These are phyloP conservation scores for Delitschia confertaspora DNA, from an alignment of 495 filamentous ascomycete species.

Conservation along the genomic window DNA sequence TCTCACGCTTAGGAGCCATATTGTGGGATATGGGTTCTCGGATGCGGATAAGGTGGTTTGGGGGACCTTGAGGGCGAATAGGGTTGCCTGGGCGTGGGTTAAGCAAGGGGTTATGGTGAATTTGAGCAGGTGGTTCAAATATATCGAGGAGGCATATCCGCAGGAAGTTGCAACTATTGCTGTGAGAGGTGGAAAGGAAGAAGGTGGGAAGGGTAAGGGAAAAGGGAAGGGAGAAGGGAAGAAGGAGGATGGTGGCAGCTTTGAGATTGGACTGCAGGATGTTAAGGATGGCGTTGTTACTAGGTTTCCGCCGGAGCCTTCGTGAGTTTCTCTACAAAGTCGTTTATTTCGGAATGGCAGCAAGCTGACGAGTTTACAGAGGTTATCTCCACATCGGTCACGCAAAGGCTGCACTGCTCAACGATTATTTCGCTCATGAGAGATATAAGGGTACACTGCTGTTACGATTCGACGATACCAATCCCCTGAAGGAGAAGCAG, in stretches of 20 bases:
- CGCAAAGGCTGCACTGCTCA: conserved; percentile 83
- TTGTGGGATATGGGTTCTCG: conserved; percentile 72
- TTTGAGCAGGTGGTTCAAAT: conserved; percentile 79
- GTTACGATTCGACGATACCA: conserved; percentile 86
- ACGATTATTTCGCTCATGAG: conserved; percentile 89
- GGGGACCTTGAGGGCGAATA: conserved; percentile 76
- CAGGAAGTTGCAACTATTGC: conserved; percentile 37
- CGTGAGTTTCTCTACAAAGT: conserved; percentile 53
- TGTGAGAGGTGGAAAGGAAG: conserved; percentile 38
- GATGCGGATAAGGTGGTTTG: conserved; percentile 75
- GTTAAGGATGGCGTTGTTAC: conserved; percentile 89
- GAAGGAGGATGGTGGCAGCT: conserved; percentile 77
- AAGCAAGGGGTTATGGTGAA: conserved; percentile 71
- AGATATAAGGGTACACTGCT: conserved; percentile 77
- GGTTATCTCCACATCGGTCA: conserved; percentile 93
- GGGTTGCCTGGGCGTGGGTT: conserved; percentile 70
- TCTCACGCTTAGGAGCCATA: conserved; percentile 74
- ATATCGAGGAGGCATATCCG: conserved; percentile 70
- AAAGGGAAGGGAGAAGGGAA: conserved; percentile 57
- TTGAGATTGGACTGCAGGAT: conserved; percentile 80
- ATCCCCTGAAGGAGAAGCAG: conserved; percentile 85
- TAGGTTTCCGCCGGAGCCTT: conserved; percentile 92
- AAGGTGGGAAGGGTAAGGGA: conserved; percentile 48
- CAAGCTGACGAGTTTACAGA: conserved; percentile 31
- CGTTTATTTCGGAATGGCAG: neutral